A percentile compares a stretch with the other conserved stretches of the same genome.
Evolutionary conservation across 140 eudicot genomes (phyloP).

Genomic region (Ambrosia hybrid): DNA sequence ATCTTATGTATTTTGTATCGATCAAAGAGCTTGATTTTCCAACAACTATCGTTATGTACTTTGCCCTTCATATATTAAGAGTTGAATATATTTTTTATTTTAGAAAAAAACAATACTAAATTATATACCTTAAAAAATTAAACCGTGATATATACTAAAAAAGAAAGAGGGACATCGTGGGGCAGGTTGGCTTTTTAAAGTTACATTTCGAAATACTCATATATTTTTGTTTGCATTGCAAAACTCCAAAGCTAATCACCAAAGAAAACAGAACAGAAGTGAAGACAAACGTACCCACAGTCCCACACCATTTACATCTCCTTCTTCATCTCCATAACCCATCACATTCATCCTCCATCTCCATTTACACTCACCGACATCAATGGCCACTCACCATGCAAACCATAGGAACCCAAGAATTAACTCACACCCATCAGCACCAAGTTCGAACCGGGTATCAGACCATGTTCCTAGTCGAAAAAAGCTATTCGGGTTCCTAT

Average conservation of each 20-base stretch:
- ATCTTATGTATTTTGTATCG: no score
- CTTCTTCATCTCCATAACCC: neutral
- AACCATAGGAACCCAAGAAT: slow-evolving; percentile 23
- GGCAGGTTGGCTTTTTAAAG: slow-evolving; percentile 32
- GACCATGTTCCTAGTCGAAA: slow-evolving; percentile 23
- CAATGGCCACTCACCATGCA: slow-evolving; percentile 27
- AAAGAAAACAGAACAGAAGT: slow-evolving; percentile 40
- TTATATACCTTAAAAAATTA: no score
- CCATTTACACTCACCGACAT: no score
- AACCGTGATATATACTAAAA: neutral
- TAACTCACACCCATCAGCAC: slow-evolving; percentile 21
- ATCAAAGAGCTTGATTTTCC: no score
- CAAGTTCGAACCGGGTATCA: slow-evolving; percentile 1
- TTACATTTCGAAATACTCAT: neutral
- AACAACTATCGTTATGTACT: no score
- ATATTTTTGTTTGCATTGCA: slow-evolving; percentile 25
- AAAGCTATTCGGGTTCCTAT: slow-evolving; percentile 31
- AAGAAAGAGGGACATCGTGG: slow-evolving; percentile 21
- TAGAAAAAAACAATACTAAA: no score
- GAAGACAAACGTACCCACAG: slow-evolving; percentile 34
- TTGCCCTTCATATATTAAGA: no score
- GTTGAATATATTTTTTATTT: no score
- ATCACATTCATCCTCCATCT: neutral
- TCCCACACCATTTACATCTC: slow-evolving; percentile 23
- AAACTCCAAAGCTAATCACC: slow-evolving; percentile 32